Evolutionary conservation across 352 stramenopile species (phyloP), one percentile per base, ranked within the genome.

Genomic region (Globisporangium rhizosaccharum): DNA sequence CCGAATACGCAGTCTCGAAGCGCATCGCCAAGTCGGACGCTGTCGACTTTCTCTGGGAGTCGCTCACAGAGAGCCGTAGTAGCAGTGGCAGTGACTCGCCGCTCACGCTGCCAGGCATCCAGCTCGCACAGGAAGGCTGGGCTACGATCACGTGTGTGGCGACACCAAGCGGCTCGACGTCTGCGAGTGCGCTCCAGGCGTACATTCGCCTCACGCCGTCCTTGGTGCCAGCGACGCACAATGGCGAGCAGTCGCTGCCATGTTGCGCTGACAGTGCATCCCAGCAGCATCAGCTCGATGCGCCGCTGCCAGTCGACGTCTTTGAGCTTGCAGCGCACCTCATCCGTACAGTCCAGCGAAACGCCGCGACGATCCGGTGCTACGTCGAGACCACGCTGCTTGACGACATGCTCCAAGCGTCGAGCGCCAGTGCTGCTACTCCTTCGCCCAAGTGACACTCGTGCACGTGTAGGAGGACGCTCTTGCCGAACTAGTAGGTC

Each of bases 371-470:
- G 50, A 68, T 76, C 14, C 71, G 65, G 33, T 62, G 70, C 51
- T 62, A 52, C 2, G 60, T 79, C 11, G 71, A 79, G 56, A 79
- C 71, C 44, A 33, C 72, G 7, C 42, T 79, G 55, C 45, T 60
- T 2, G 55, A 60, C 23, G 45, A 54, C 25, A 54, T 54, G 55
- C 20, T 45, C n/a, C 54, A 33, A 57, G 28, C 17, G 41, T 45
- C 15, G n/a, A 53, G 50, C 36, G 51, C 23, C 23, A 23, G 23
- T 23, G 23, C 23, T 23, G 30, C 26, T 20, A 15, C 3, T 18
- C 28, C 23, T 23, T 23, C 23, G 23, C 23, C 23, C n/a, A 39
- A 36, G 30, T 36, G 30, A 36, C 5, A 36, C 23, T 23, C 30
- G 30, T 9, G 30, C 30, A 36, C 9, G 30, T 36, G 30, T 36